Evolutionary conservation across 805 yeast species (phyloP).

Genomic region (Grigorovia jiainica): DNA sequence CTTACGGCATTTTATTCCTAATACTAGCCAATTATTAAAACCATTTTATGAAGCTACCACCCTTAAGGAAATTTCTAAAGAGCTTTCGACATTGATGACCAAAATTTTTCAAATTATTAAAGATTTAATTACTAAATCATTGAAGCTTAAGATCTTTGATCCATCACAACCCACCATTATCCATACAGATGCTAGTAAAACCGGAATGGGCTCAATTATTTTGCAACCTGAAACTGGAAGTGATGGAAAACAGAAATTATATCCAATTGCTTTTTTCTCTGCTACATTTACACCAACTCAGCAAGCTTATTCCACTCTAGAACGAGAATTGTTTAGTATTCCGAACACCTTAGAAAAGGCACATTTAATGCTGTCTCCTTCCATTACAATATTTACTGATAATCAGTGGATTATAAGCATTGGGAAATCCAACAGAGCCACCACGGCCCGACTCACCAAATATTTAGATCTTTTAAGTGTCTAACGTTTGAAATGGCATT

Average conservation of each 20-base stretch:
- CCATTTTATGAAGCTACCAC: slow-evolving; percentile 1
- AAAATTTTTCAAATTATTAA: too few species aligned
- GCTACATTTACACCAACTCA: not conserved
- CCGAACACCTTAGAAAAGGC: slow-evolving; percentile 1
- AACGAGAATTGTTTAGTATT: slow-evolving; percentile 1
- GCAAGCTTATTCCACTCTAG: slow-evolving; percentile 1
- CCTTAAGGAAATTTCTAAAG: not conserved
- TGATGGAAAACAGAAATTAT: not conserved
- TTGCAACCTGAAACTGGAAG: not conserved
- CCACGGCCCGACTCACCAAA: not conserved
- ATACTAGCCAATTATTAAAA: not conserved
- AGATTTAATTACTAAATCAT: too few species aligned
- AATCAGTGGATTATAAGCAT: slow-evolving; percentile 1
- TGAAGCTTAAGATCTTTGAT: not conserved
- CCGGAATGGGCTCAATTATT: not conserved
- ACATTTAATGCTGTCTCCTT: not conserved
- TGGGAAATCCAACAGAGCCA: not conserved
- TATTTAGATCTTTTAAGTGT: not conserved
- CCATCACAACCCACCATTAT: slow-evolving; percentile 1
- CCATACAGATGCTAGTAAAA: not conserved
- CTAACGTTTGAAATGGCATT: slow-evolving; percentile 1
- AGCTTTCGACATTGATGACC: too few species aligned
- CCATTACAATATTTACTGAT: slow-evolving; percentile 1
- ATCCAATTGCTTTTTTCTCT: not conserved
- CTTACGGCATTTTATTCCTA: slow-evolving; percentile 5